Evolutionary conservation across 352 stramenopile genomes (phyloP), one percentile per base, ranked within the genome.

Genomic region (Aphanomyces invadans): DNA sequence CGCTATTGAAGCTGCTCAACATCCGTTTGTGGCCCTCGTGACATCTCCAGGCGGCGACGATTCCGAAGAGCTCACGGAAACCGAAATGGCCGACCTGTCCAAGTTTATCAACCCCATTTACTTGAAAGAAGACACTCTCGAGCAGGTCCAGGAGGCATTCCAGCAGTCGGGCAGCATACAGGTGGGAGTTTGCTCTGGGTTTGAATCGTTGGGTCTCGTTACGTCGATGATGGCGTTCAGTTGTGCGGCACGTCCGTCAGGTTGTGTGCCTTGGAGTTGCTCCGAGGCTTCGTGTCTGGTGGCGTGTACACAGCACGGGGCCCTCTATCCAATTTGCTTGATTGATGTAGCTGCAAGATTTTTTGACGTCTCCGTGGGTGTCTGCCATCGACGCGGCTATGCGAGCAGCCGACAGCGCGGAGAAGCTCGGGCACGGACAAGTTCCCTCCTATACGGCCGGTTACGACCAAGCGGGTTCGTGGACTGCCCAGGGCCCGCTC

Each of bases 41-140:
- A n/a, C 70, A 70, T 52, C 68, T 75, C 28, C 68, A 56, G 12
- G 65, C 72, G 46, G 53, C 75, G 75, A 71, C 57, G 71, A 81
- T 60, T 68, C 64, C 17, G 49, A 68, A 25, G 63, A 21, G 49
- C 73, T 92, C 26, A 77, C 70, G 29, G 62, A 82, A 39, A 66
- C 65, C 4, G 85, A 96, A 70, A 62, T 75, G 19, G 56, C 60
- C 11, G 88, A 83, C 61, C 74, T 97, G 9, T 73, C 65, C 11
- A 73, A 82, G 61, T 97, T 83, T 71, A 76, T 97, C 15, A 89
- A 95, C 65, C 38, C 68, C 42, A 78, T 81, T 61, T 97, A 96
- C 72, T 70, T 97, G 1, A 76, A 39, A 10, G 60, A 73, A 15
- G 65, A 77, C 45, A 86, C 75, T 26, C 78, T 95, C 44, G 69